These are phyloP conservation scores for Ophiostoma triangulosporum DNA, from an alignment of 2,329 filamentous ascomycete species.

Conservation along the genomic window DNA sequence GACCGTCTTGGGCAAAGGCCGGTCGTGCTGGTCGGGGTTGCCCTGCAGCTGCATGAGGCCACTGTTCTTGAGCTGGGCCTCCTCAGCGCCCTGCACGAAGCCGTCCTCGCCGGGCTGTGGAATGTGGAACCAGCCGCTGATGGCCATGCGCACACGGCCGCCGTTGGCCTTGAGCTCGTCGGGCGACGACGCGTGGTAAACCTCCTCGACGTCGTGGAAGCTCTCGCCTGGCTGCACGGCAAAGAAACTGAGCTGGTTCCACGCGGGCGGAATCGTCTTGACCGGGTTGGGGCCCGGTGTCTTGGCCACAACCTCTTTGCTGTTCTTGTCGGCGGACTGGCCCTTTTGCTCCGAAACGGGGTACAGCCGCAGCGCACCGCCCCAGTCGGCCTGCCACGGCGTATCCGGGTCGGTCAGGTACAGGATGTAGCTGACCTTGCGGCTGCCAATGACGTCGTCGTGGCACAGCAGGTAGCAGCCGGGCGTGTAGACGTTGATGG, in stretches of 20 bases:
- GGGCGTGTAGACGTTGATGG: slow-evolving; percentile 95
- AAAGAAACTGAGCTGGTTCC: slow-evolving; percentile 97
- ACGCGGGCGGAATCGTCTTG: slow-evolving; percentile 81
- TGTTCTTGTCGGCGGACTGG: slow-evolving; percentile 43
- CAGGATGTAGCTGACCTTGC: slow-evolving; percentile 90
- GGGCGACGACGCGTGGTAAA: slow-evolving; percentile 57
- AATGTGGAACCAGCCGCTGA: slow-evolving; percentile 98
- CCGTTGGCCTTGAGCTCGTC: slow-evolving; percentile 52
- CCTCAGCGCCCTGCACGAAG: slow-evolving; percentile 76
- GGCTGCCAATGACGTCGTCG: slow-evolving; percentile 96
- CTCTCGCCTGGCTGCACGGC: slow-evolving; percentile 96
- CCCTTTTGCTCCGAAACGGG: slow-evolving; percentile 53
- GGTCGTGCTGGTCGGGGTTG: slow-evolving; percentile 79
- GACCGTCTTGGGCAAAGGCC: slow-evolving; percentile 51
- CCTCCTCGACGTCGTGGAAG: slow-evolving; percentile 97
- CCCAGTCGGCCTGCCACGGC: slow-evolving; percentile 85
- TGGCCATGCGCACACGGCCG: slow-evolving; percentile 83
- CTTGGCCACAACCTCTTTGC: slow-evolving; percentile 38
- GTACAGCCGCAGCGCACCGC: slow-evolving; percentile 79
- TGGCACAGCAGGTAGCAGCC: slow-evolving; percentile 93
- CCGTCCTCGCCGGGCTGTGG: slow-evolving; percentile 90
- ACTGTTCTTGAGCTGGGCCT: slow-evolving; percentile 77
- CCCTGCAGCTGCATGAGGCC: slow-evolving; percentile 87
- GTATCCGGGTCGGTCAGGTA: slow-evolving; percentile 88
- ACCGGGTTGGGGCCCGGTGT: slow-evolving; percentile 66